Conservation (phyloP, 495 filamentous ascomycete species). For the Xylaria acuta region DNA sequence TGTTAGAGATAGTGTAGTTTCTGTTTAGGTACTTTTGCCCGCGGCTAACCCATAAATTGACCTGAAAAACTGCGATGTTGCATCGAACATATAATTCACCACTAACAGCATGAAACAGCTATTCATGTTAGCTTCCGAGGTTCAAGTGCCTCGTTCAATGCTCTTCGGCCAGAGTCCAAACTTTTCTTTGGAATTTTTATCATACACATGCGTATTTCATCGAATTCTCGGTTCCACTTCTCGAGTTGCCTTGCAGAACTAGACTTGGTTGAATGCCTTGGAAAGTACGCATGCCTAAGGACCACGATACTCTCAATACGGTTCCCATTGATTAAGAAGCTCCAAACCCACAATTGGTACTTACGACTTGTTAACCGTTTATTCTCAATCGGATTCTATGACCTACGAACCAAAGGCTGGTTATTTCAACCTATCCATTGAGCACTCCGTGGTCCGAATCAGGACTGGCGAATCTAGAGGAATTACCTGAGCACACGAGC, state of each 20-base stretch:
- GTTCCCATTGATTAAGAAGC: not conserved
- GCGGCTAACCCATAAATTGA: not conserved
- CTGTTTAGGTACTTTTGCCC: no score
- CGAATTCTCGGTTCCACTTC: not conserved
- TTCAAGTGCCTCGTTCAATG: not conserved
- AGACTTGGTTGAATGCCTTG: not conserved
- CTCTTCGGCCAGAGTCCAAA: not conserved
- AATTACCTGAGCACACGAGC: not conserved
- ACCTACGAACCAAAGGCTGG: not conserved
- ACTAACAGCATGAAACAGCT: constrained; percentile 18
- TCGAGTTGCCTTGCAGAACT: not conserved
- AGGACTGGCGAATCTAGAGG: no score
- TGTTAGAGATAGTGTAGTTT: no score
- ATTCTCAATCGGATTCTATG: not conserved
- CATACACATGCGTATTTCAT: constrained; percentile 2
- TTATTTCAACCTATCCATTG: not conserved
- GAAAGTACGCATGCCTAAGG: not conserved
- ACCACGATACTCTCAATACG: not conserved
- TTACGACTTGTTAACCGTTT: not conserved
- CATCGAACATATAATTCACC: not conserved
- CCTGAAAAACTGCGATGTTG: not conserved
- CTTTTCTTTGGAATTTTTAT: not conserved
- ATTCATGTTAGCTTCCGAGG: constrained; percentile 13
- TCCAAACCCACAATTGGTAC: not conserved
- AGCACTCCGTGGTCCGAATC: not conserved